Percentiles rank a stretch among this genome's conserved stretches.
Evolutionary conservation across 2,329 filamentous ascomycete species (phyloP).

Genomic region (Grosmannia serpens): DNA sequence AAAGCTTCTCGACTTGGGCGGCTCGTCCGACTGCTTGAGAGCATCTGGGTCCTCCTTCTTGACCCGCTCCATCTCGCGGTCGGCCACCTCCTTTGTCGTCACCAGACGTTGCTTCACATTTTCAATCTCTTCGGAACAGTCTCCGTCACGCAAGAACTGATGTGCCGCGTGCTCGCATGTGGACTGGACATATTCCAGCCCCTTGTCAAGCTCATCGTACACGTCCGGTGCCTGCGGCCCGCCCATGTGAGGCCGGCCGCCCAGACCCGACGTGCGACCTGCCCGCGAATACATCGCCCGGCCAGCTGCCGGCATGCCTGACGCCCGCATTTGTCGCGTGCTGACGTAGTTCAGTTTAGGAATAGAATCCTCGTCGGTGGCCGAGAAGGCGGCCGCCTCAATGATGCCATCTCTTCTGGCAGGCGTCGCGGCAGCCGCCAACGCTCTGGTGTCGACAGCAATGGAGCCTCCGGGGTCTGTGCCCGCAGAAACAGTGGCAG

Average conservation of each 20-base stretch:
- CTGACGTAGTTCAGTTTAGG: neutral
- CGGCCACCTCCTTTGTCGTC: slow-evolving; percentile 50
- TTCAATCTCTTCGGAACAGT: slow-evolving; percentile 66
- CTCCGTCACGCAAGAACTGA: slow-evolving; percentile 77
- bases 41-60: slow-evolving; percentile 39
- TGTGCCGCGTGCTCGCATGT: slow-evolving; percentile 81
- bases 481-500: no score
- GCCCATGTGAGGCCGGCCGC: slow-evolving; percentile 11
- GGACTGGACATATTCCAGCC: slow-evolving; percentile 66
- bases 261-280: neutral
- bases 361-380: neutral
- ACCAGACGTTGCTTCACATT: slow-evolving; percentile 55
- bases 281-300: slow-evolving; percentile 4
- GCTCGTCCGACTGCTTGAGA: slow-evolving; percentile 24
- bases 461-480: no score
- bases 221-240: slow-evolving; percentile 29
- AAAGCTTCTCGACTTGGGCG: slow-evolving; percentile 34
- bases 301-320: slow-evolving; percentile 6
- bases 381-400: neutral
- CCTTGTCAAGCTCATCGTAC: slow-evolving; percentile 66
- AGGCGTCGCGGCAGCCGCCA: neutral
- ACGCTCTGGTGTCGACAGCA: neutral
- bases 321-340: slow-evolving; percentile 7
- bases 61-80: slow-evolving; percentile 46
- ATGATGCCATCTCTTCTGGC: neutral